A percentile compares a stretch with the other conserved stretches of the same genome.
These are phyloP conservation scores for Quercus dentata DNA, from an alignment of 306 rosid genomes.

Conservation along the genomic window DNA sequence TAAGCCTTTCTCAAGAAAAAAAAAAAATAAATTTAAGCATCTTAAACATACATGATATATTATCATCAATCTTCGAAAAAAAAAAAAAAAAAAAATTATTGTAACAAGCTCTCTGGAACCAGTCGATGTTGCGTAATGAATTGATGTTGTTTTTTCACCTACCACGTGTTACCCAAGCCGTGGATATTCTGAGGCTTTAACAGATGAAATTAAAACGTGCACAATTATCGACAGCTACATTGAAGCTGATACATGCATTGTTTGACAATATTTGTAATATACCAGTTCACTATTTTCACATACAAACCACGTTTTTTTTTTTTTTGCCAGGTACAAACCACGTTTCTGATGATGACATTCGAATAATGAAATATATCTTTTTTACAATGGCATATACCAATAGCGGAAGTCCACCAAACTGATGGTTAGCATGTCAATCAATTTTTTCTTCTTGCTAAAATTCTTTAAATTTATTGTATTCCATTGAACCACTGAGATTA, in stretches of 20 bases:
- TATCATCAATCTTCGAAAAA: too few species aligned
- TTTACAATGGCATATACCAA: too few species aligned
- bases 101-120: too few species aligned
- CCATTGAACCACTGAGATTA: too few species aligned
- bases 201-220: not conserved
- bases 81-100: too few species aligned
- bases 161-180: not conserved
- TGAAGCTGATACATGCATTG: not conserved
- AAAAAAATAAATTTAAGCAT: too few species aligned
- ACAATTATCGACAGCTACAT: not conserved
- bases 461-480: too few species aligned
- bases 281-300: not conserved
- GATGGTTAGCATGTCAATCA: not conserved
- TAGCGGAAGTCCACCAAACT: not conserved
- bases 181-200: not conserved
- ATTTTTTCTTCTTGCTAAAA: too few species aligned
- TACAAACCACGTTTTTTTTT: not conserved
- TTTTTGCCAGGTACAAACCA: not conserved
- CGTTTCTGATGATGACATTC: not conserved
- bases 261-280: not conserved
- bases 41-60: too few species aligned
- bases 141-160: not conserved
- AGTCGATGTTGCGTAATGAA: not conserved
- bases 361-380: not conserved
- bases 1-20: too few species aligned